Evolutionary conservation across 176 grass and related monocot genomes (phyloP).

Genomic region (Echinochloa phyllopogon): DNA sequence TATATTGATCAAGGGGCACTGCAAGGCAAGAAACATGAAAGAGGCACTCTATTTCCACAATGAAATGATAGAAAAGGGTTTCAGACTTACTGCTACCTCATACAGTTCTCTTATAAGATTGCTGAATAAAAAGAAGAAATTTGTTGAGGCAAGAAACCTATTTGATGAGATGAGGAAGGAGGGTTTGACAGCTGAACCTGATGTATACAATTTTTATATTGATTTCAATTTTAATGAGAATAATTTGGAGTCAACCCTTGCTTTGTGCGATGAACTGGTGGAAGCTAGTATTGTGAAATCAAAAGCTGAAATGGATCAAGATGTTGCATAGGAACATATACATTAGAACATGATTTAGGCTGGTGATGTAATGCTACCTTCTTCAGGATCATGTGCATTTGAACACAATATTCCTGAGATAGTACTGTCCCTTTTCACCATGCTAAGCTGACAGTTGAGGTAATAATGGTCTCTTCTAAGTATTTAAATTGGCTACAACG

Average conservation of each 20-base stretch:
- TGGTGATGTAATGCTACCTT: constrained; percentile 33
- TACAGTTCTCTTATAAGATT: constrained; percentile 83
- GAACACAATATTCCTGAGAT: constrained; percentile 2
- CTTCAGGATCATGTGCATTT: constrained; percentile 25
- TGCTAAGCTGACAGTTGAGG: constrained; percentile 40
- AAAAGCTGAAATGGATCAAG: constrained; percentile 36
- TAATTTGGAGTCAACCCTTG: constrained; percentile 75
- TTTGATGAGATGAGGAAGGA: constrained; percentile 84
- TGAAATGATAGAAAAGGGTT: constrained; percentile 81
- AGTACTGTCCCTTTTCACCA: neutral
- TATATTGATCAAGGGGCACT: constrained; percentile 91
- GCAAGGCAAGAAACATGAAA: constrained; percentile 90
- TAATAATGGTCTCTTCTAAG: constrained; percentile 39
- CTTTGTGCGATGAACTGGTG: constrained; percentile 77
- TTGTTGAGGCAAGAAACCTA: constrained; percentile 71
- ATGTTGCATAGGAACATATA: constrained; percentile 22
- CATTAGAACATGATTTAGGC: constrained; percentile 35
- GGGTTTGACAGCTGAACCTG: constrained; percentile 62
- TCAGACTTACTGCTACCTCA: constrained; percentile 64
- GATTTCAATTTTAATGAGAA: constrained; percentile 65
- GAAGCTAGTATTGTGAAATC: constrained; percentile 48
- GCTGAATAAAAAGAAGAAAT: constrained; percentile 84
- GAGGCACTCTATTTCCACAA: constrained; percentile 81
- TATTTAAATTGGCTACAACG: neutral
- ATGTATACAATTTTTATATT: constrained; percentile 78